phyloP scores from a whole-genome alignment of 2,329 filamentous ascomycete species.

The Arthrobotrys entomopaga region DNA sequence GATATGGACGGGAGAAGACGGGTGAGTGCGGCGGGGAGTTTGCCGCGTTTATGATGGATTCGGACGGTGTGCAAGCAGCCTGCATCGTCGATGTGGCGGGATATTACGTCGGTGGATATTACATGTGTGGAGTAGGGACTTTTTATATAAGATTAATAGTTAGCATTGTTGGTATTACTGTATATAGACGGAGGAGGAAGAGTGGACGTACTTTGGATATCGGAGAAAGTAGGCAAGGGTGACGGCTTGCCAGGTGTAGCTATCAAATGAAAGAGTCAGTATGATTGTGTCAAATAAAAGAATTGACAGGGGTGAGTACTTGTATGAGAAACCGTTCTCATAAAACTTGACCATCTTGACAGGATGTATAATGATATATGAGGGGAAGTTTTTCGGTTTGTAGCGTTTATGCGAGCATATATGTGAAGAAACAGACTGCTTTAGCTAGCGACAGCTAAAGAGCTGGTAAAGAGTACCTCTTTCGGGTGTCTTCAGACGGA shows the following conservation, averaged over 20 bases:
- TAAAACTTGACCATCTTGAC: constrained; percentile 59
- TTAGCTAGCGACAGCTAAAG: constrained; percentile 47
- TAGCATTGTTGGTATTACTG: not conserved
- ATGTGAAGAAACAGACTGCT: constrained; percentile 25
- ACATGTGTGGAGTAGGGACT: constrained; percentile 87
- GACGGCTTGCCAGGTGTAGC: constrained; percentile 84
- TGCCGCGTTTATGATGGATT: constrained; percentile 82
- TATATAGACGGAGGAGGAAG: not conserved
- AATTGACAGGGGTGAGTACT: constrained; percentile 50
- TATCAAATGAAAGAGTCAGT: constrained; percentile 59
- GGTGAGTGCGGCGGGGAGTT: constrained; percentile 77
- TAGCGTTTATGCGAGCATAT: constrained; percentile 25
- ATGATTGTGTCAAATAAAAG: constrained; percentile 2
- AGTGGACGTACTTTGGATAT: constrained; percentile 68
- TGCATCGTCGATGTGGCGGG: constrained; percentile 77
- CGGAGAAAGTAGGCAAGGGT: constrained; percentile 89
- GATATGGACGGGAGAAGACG: constrained; percentile 79
- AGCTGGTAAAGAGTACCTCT: constrained; percentile 18
- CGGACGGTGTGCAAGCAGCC: constrained; percentile 81
- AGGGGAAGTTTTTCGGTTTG: not conserved
- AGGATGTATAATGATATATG: constrained; percentile 9
- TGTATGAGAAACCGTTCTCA: constrained; percentile 59
- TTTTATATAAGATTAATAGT: constrained; percentile 63
- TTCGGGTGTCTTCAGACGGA: constrained; percentile 15
- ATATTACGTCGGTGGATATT: constrained; percentile 83